Evolutionary conservation across 495 filamentous ascomycete species (phyloP).

Genomic region (Parachaetomium inaequale): DNA sequence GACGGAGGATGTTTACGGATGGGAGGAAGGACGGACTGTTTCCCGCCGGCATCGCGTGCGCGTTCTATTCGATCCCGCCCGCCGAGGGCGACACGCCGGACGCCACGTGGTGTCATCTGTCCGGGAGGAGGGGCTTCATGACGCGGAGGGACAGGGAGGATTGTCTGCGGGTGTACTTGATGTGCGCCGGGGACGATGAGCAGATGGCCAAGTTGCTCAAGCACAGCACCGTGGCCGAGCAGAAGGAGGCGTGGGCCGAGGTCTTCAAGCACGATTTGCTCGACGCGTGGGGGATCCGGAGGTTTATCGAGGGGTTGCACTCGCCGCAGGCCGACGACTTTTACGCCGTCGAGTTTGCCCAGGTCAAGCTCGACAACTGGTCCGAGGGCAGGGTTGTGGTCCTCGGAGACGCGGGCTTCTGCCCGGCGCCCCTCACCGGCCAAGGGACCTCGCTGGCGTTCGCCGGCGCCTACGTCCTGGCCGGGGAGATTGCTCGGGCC

Average conservation of each 20-base stretch:
- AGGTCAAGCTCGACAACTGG: constrained; percentile 43
- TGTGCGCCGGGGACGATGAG: constrained; percentile 9
- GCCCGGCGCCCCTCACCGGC: constrained; percentile 42
- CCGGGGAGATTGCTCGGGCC: constrained; percentile 47
- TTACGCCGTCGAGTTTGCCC: constrained; percentile 42
- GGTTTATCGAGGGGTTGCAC: constrained; percentile 40
- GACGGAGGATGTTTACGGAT: constrained; percentile 36
- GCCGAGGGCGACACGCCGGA: constrained; percentile 22
- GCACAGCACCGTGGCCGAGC: constrained; percentile 20
- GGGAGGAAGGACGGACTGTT: constrained; percentile 27
- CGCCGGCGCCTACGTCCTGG: constrained; percentile 50
- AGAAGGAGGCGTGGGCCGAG: constrained; percentile 41
- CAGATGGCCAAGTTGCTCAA: constrained; percentile 19
- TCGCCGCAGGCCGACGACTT: constrained; percentile 43
- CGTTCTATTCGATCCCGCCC: constrained; percentile 41
- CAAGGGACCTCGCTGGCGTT: constrained; percentile 47
- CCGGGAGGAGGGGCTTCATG: constrained; percentile 25
- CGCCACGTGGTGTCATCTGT: constrained; percentile 20
- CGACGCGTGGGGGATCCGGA: constrained; percentile 43
- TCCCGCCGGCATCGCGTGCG: constrained; percentile 30
- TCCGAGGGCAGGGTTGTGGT: constrained; percentile 46
- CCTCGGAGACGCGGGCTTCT: constrained; percentile 56
- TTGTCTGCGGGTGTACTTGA: constrained; percentile 24
- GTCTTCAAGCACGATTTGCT: constrained; percentile 42
- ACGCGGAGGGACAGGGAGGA: constrained; percentile 30